Percentiles rank a stretch among this genome's conserved stretches.
Evolutionary conservation across 176 grass and related monocot genomes (phyloP).

Genomic region (Cenchrus fungigraminus): DNA sequence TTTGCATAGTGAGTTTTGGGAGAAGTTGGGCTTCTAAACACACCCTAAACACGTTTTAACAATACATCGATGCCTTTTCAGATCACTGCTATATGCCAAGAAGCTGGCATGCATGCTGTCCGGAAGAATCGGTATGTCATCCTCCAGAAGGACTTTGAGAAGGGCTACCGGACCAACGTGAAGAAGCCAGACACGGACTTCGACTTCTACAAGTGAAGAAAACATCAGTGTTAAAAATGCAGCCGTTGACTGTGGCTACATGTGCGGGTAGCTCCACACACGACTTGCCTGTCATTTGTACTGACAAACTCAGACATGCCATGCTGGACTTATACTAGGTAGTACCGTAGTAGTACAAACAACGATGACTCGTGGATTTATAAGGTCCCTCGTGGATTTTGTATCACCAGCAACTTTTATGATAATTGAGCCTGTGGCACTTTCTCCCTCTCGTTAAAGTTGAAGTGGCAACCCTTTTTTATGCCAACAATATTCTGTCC

Average conservation of each 20-base stretch:
- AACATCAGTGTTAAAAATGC: neutral
- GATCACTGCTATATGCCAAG: conserved; percentile 91
- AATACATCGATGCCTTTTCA: conserved; percentile 30
- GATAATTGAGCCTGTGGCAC: neutral
- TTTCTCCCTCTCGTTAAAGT: no score
- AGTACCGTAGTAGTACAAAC: neutral
- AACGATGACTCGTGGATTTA: neutral
- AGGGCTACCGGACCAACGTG: conserved; percentile 93
- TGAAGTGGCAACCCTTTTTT: neutral
- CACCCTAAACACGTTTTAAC: neutral
- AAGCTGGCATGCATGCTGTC: conserved; percentile 98
- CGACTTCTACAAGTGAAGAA: conserved; percentile 89
- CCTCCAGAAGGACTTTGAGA: conserved; percentile 97
- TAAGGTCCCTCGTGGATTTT: neutral
- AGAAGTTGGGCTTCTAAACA: no score
- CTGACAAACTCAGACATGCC: neutral
- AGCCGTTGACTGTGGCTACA: neutral
- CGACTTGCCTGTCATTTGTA: neutral
- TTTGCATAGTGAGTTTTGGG: no score
- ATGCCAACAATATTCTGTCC: neutral
- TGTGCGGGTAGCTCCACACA: neutral
- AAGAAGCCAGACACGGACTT: conserved; percentile 96
- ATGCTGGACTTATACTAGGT: neutral
- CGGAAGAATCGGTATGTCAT: conserved; percentile 95
- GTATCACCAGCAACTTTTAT: neutral